Evolutionary conservation across 2,329 filamentous ascomycete species (phyloP).

Genomic region (Chaetoscypha palmicola): DNA sequence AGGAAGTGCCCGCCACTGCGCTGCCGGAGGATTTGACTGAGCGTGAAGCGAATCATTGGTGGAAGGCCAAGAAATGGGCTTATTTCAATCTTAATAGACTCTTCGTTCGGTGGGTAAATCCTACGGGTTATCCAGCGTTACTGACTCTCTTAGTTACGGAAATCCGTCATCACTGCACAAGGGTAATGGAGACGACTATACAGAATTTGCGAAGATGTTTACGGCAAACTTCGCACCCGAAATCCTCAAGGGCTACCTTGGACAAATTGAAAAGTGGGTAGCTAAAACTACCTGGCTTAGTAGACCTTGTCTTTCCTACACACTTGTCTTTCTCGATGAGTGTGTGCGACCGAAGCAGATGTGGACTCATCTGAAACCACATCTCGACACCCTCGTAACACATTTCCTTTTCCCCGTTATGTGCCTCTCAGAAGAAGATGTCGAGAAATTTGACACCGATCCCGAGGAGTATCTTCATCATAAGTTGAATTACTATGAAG

Average conservation of each 20-base stretch:
- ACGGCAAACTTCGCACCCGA: constrained; percentile 87
- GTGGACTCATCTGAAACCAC: constrained; percentile 89
- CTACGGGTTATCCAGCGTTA: background rate
- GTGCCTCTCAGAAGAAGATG: constrained; percentile 84
- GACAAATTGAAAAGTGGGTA: constrained; percentile 96
- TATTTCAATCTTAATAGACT: constrained; percentile 96
- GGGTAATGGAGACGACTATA: constrained; percentile 67
- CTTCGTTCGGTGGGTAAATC: constrained; percentile 68
- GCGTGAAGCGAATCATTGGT: constrained; percentile 93
- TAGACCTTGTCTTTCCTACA: constrained; percentile 88
- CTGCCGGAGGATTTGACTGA: constrained; percentile 76
- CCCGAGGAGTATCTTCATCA: constrained; percentile 95
- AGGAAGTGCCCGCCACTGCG: constrained; percentile 70
- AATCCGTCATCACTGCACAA: constrained; percentile 72
- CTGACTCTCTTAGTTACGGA: constrained; percentile 60
- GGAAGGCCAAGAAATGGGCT: constrained; percentile 99
- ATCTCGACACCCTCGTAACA: constrained; percentile 86
- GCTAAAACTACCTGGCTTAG: constrained; percentile 91
- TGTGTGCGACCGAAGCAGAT: constrained; percentile 96
- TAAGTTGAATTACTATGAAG: constrained; percentile 96
- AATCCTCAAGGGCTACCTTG: constrained; percentile 89
- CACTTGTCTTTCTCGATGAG: constrained; percentile 90
- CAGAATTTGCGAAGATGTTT: constrained; percentile 83
- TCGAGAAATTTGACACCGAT: constrained; percentile 89
- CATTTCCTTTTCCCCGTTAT: constrained; percentile 95